Conservation (phyloP, 2,329 filamentous ascomycete species). For the Claviceps sp. region DNA sequence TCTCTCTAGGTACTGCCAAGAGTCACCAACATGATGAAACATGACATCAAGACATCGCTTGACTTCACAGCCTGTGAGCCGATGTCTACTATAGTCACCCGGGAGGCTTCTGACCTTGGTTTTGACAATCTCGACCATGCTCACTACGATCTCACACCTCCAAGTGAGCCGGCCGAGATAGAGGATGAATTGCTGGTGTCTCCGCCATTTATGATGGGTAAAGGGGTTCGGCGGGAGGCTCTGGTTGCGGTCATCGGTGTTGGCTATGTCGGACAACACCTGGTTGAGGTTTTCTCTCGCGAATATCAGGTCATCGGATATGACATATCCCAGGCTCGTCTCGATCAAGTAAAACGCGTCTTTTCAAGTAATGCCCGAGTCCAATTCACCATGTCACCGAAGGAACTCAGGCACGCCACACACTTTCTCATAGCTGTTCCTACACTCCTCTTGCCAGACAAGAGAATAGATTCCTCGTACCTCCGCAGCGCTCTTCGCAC, state of each 20-base stretch:
- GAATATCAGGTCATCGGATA: constrained; percentile 31
- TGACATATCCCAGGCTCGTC: constrained; percentile 29
- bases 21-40: neutral
- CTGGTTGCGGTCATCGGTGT: constrained; percentile 36
- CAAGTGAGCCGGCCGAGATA: constrained; percentile 17
- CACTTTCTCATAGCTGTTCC: constrained; percentile 42
- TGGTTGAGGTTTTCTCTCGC: constrained; percentile 29
- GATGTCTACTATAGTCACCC: neutral
- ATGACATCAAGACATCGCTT: neutral
- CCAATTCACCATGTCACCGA: constrained; percentile 24
- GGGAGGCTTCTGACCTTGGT: neutral
- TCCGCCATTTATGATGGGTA: constrained; percentile 4
- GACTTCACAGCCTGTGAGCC: neutral
- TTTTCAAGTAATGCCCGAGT: constrained; percentile 16
- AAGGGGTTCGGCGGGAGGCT: constrained; percentile 11
- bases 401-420: constrained; percentile 27
- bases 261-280: constrained; percentile 38
- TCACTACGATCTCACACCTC: constrained; percentile 23
- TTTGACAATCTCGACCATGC: constrained; percentile 9
- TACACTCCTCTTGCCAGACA: constrained; percentile 32
- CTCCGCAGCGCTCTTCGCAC: constrained; percentile 29
- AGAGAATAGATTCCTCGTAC: constrained; percentile 33
- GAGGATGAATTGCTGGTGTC: constrained; percentile 8
- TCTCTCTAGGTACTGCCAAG: neutral
- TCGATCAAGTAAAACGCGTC: constrained; percentile 19